These are phyloP conservation scores for Clitopilus passeckerianus DNA, from an alignment of 768 basidiomycete species.

Conservation along the genomic window DNA sequence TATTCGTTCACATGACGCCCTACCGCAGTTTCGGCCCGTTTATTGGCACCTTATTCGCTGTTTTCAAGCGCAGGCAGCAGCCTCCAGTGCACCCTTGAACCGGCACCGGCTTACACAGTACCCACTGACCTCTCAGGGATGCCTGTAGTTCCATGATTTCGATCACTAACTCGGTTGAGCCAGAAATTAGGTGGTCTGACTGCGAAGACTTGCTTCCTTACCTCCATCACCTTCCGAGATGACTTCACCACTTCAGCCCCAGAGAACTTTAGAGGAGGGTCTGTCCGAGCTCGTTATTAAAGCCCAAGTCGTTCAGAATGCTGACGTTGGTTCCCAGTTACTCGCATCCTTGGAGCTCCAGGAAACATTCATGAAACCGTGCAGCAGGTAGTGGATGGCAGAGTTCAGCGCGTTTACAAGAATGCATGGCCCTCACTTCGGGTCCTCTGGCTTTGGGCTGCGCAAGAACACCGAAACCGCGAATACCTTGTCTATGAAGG, in stretches of 20 bases:
- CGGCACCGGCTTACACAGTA: not conserved
- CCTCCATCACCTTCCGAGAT: not conserved
- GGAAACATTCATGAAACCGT: slow-evolving; percentile 36
- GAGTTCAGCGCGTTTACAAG: slow-evolving; percentile 43
- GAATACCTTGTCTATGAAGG: slow-evolving; percentile 45
- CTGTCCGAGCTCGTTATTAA: not conserved
- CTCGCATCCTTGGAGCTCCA: slow-evolving; percentile 30
- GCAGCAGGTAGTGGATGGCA: slow-evolving; percentile 34
- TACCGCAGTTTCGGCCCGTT: not conserved
- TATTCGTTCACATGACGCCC: too few relatives aligned
- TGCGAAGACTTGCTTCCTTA: not conserved
- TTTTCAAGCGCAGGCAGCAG: not conserved
- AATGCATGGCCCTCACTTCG: slow-evolving; percentile 43
- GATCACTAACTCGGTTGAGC: too few relatives aligned
- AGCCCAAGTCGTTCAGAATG: not conserved
- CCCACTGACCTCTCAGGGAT: not conserved
- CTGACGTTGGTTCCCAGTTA: slow-evolving; percentile 12
- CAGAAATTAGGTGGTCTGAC: too few relatives aligned
- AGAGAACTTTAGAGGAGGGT: not conserved
- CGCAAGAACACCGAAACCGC: slow-evolving; percentile 25
- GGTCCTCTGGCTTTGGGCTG: slow-evolving; percentile 37
- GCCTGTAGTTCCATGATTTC: too few relatives aligned
- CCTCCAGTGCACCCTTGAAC: not conserved
- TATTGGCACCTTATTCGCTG: not conserved
- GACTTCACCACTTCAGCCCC: not conserved